These are phyloP conservation scores for Colletotrichum plurivorum DNA, from an alignment of 2,329 filamentous ascomycete species.

Conservation along the genomic window DNA sequence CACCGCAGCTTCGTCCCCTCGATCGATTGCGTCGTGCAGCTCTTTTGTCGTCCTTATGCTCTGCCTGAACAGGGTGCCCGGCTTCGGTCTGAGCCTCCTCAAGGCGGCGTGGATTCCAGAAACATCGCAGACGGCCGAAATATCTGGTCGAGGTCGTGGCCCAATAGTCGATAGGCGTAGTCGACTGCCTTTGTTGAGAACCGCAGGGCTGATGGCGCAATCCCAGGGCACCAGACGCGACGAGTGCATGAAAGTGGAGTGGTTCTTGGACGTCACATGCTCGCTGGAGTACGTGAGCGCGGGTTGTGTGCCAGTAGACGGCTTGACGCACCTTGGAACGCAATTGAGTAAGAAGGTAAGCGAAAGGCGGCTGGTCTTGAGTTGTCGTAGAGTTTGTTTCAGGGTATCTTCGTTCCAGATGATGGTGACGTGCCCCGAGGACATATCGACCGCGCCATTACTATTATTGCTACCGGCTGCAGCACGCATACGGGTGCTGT, in stretches of 20 bases:
- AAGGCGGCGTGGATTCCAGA: conserved; percentile 30
- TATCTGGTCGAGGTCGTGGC: conserved; percentile 20
- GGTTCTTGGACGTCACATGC: conserved; percentile 37
- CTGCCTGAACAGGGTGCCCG: conserved; percentile 32
- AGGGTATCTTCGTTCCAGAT: conserved; percentile 42
- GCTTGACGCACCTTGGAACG: conserved; percentile 31
- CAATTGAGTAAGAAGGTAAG: conserved; percentile 39
- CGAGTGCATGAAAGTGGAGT: conserved; percentile 38
- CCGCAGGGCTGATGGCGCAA: conserved; percentile 37
- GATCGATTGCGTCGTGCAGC: conserved; percentile 45
- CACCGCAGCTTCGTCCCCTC: conserved; percentile 41
- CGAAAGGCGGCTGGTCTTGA: conserved; percentile 31
- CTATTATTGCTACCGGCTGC: conserved; percentile 26
- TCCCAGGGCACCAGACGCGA: conserved; percentile 34
- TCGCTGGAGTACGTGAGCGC: conserved; percentile 21
- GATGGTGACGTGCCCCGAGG: conserved; percentile 38
- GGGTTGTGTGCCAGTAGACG: too few species aligned
- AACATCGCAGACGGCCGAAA: conserved; percentile 17
- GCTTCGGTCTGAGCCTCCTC: conserved; percentile 32
- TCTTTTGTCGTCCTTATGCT: conserved; percentile 39
- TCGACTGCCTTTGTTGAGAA: conserved; percentile 39
- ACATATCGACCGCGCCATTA: conserved; percentile 32
- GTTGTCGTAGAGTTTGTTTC: conserved; percentile 29
- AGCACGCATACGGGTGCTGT: conserved; percentile 31
- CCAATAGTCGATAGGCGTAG: conserved; percentile 31